A percentile compares a stretch with the other conserved stretches of the same genome.
Evolutionary conservation across 2,329 filamentous ascomycete species (phyloP).

Genomic region (Pseudogymnoascus sp.): DNA sequence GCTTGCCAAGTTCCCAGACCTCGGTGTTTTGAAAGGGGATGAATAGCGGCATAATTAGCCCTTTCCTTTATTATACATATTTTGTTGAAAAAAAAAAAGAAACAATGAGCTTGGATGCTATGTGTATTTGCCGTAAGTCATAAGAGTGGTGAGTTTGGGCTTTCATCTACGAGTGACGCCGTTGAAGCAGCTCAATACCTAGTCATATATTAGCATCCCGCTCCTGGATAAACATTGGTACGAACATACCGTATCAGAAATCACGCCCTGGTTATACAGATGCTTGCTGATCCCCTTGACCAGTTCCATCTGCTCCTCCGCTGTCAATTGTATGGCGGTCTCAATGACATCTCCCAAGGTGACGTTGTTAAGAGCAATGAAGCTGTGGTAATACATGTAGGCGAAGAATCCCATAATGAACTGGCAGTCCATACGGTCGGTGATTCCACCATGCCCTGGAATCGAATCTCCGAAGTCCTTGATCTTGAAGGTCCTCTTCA

Average conservation of each 20-base stretch:
- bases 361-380: slow-evolving; percentile 82
- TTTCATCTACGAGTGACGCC: slow-evolving; percentile 6
- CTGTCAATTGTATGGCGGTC: slow-evolving; percentile 72
- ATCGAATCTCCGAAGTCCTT: slow-evolving; percentile 99
- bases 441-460: slow-evolving; percentile 94
- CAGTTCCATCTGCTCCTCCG: slow-evolving; percentile 83
- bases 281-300: slow-evolving; percentile 56
- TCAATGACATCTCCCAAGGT: slow-evolving; percentile 84
- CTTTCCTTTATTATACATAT: slow-evolving; percentile 5
- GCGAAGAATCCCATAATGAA: slow-evolving; percentile 99
- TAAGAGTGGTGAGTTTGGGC: slow-evolving; percentile 3
- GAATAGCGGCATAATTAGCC: slow-evolving; percentile 1
- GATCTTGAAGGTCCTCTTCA: slow-evolving; percentile 99
- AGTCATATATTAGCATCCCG: neutral
- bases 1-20: neutral
- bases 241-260: slow-evolving; percentile 25
- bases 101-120: slow-evolving; percentile 5
- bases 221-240: neutral
- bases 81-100: slow-evolving; percentile 8
- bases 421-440: slow-evolving; percentile 98
- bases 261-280: slow-evolving; percentile 51
- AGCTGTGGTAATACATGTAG: slow-evolving; percentile 97
- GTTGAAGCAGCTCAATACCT: slow-evolving; percentile 9
- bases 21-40: neutral
- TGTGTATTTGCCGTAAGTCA: slow-evolving; percentile 6